Evolutionary conservation across 2,329 filamentous ascomycete genomes (phyloP).

Genomic region (Coniochaeta prunicola): DNA sequence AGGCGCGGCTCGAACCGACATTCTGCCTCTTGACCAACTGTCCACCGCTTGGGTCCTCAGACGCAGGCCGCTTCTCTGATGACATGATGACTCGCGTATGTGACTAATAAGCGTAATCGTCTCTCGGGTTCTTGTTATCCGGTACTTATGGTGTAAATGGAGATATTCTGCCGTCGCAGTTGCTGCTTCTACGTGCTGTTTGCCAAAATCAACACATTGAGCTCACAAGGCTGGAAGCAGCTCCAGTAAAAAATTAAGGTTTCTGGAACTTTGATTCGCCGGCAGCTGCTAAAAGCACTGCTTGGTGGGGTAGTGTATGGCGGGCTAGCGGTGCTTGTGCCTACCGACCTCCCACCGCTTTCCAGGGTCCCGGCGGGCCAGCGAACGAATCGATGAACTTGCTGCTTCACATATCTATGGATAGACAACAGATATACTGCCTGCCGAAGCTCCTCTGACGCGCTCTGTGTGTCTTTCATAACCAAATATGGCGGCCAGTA

Average conservation of each 20-base stretch:
- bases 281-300: neutral
- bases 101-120: neutral
- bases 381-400: neutral
- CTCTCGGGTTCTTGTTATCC: neutral
- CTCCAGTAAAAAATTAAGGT: conserved; percentile 1
- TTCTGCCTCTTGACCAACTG: conserved; percentile 90
- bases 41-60: conserved; percentile 69
- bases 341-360: neutral
- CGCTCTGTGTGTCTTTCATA: neutral
- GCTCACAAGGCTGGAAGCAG: neutral
- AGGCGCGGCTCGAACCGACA: conserved; percentile 40
- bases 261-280: neutral
- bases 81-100: conserved; percentile 32
- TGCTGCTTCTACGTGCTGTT: neutral
- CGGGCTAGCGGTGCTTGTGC: too few relatives aligned
- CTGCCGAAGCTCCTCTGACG: neutral
- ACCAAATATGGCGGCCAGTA: conserved; percentile 48
- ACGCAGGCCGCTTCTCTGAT: conserved; percentile 85
- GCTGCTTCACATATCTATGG: neutral
- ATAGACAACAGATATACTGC: neutral
- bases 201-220: neutral
- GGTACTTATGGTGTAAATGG: neutral
- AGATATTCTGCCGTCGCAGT: neutral
- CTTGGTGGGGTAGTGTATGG: neutral
- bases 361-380: neutral